A percentile compares a stretch with the other conserved stretches of the same genome.
These are phyloP conservation scores for Sporothrix brunneoviolacea DNA, from an alignment of 2,329 filamentous ascomycete genomes.

Conservation along the genomic window DNA sequence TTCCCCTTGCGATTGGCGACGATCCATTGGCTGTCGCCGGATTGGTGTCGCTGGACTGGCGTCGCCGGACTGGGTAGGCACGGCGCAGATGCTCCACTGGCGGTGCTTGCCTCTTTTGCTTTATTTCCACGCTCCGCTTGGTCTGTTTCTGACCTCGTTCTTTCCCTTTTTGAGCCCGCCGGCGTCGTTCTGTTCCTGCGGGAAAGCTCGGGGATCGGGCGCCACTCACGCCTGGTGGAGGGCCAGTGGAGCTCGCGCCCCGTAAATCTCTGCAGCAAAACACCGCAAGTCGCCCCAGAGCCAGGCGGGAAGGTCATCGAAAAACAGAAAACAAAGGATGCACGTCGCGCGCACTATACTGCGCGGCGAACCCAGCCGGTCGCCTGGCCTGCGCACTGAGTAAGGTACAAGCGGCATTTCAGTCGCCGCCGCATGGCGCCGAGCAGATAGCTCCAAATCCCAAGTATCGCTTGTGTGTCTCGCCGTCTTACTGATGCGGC, in stretches of 20 bases:
- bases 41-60: too few species aligned
- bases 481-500: background rate
- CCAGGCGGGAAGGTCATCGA: background rate
- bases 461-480: background rate
- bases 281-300: conserved; percentile 12
- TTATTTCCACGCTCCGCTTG: conserved; percentile 3
- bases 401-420: conserved; percentile 14
- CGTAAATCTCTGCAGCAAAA: conserved; percentile 13
- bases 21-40: conserved; percentile 2
- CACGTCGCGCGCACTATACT: too few species aligned
- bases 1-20: conserved; percentile 1
- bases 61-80: conserved; percentile 7
- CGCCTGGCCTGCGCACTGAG: background rate
- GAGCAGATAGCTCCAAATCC: background rate
- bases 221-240: conserved; percentile 9
- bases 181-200: conserved; percentile 9
- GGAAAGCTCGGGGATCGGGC: conserved; percentile 17
- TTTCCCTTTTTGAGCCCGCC: background rate
- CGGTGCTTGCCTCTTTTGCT: background rate
- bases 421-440: conserved; percentile 1
- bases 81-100: background rate
- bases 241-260: conserved; percentile 5
- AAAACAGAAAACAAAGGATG: too few species aligned
- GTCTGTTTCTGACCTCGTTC: background rate
- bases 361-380: background rate